phyloP scores from a whole-genome alignment of 306 rosid species.

The Lathyrus sativus region DNA sequence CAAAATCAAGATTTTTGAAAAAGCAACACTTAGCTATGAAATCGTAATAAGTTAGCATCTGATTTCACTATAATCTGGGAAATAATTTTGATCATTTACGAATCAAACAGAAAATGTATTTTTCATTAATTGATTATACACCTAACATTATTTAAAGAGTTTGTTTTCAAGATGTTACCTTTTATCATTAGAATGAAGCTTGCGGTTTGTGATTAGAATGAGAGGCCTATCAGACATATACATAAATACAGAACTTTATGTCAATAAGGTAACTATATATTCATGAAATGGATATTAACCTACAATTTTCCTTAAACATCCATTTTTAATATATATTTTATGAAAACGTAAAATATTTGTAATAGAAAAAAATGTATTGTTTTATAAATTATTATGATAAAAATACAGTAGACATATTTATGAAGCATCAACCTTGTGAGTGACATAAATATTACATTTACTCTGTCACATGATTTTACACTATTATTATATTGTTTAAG shows the following conservation, averaged over 20 bases:
- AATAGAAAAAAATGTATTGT: too few species aligned
- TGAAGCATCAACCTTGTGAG: conserved; percentile 25
- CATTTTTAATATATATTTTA: not conserved
- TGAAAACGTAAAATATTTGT: too few species aligned
- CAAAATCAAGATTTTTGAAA: not conserved
- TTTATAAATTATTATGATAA: too few species aligned
- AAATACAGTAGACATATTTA: not conserved
- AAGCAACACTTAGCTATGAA: conserved; percentile 6
- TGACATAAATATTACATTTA: conserved; percentile 37
- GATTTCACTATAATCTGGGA: conserved; percentile 14
- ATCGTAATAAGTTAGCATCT: conserved; percentile 7
- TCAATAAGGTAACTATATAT: conserved; percentile 23
- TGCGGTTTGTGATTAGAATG: conserved; percentile 29
- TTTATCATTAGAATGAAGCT: conserved; percentile 42
- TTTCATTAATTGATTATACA: conserved; percentile 42
- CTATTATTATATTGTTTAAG: not conserved
- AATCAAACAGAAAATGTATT: conserved; percentile 22
- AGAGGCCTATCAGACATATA: conserved; percentile 6
- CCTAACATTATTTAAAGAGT: conserved; percentile 34
- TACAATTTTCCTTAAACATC: conserved; percentile 20
- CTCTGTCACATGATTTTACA: conserved; percentile 48
- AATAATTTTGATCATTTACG: conserved; percentile 18
- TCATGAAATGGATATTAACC: conserved; percentile 37
- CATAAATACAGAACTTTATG: conserved; percentile 11
- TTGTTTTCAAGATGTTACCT: conserved; percentile 41